These are phyloP conservation scores for Leptomonas pyrrhocoris DNA, from an alignment of 208 protist genomes.

Conservation along the genomic window DNA sequence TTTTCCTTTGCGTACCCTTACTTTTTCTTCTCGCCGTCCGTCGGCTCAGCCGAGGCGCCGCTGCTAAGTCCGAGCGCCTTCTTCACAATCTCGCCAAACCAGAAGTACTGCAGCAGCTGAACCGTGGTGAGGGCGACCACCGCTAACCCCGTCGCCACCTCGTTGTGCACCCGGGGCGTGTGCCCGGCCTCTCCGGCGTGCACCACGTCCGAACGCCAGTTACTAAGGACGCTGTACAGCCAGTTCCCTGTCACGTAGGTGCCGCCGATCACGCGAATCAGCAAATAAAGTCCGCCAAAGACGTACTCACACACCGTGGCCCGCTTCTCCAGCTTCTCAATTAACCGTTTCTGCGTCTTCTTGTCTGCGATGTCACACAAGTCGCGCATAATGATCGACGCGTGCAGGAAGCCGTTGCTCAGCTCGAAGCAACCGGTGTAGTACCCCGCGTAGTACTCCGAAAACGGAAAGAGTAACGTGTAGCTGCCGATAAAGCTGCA, in stretches of 20 bases:
- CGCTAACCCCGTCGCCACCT: conserved; percentile 54
- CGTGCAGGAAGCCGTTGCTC: conserved; percentile 76
- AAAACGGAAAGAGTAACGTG: conserved; percentile 74
- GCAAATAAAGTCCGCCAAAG: conserved; percentile 68
- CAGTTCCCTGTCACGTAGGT: conserved; percentile 58
- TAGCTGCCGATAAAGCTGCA: conserved; percentile 73
- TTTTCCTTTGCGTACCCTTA: background rate
- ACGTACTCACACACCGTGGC: conserved; percentile 49
- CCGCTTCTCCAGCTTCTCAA: conserved; percentile 21
- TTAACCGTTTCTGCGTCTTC: conserved; percentile 26
- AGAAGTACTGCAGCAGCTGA: conserved; percentile 83
- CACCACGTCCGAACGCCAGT: conserved; percentile 33
- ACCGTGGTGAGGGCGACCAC: conserved; percentile 51
- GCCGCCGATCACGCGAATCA: conserved; percentile 75
- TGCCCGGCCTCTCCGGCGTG: conserved; percentile 35
- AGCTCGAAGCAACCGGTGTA: conserved; percentile 88
- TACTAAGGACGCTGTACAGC: conserved; percentile 36
- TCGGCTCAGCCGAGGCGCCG: background rate
- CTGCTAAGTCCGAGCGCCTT: conserved; percentile 21
- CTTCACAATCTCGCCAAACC: conserved; percentile 78
- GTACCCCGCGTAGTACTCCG: conserved; percentile 75
- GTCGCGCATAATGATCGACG: conserved; percentile 52
- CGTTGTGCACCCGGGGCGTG: conserved; percentile 53
- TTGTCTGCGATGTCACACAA: conserved; percentile 28
- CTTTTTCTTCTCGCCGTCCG: conserved; percentile 31